Evolutionary conservation across 1,284 basidiomycete species (phyloP).

Genomic region (Lignosus rhinocerotis): DNA sequence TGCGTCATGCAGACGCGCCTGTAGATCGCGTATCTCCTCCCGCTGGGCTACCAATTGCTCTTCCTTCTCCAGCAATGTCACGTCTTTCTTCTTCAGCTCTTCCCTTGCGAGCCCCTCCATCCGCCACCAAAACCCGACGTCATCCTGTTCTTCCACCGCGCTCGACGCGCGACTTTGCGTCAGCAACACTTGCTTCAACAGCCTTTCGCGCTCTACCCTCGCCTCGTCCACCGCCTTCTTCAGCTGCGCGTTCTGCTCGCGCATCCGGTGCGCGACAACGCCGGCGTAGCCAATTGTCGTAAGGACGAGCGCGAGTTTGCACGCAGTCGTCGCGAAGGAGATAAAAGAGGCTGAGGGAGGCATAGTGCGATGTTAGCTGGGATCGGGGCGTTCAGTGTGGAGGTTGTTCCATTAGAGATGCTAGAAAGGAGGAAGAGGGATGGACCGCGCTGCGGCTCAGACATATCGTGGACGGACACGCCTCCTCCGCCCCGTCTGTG

Average conservation of each 20-base stretch:
- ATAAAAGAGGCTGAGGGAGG: constrained; percentile 12
- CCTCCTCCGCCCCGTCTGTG: constrained; percentile 12
- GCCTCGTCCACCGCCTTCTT: constrained; percentile 15
- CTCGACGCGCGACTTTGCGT: constrained; percentile 8
- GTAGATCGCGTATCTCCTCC: constrained; percentile 14
- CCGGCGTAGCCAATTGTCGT: constrained; percentile 21
- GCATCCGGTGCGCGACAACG: constrained; percentile 17
- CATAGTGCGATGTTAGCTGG: constrained; percentile 11
- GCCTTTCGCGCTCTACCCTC: constrained; percentile 13
- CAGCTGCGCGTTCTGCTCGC: constrained; percentile 17
- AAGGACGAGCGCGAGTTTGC: constrained; percentile 23
- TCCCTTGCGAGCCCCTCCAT: constrained; percentile 21
- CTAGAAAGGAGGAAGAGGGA: background rate
- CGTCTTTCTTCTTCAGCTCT: constrained; percentile 14
- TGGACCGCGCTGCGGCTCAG: background rate
- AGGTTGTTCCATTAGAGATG: constrained; percentile 8
- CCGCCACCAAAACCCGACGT: constrained; percentile 22
- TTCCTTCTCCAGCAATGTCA: constrained; percentile 9
- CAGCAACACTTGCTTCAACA: constrained; percentile 6
- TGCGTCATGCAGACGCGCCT: constrained; percentile 9
- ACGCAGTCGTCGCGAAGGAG: constrained; percentile 23
- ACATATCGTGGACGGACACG: constrained; percentile 13
- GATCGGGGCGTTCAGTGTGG: constrained; percentile 7
- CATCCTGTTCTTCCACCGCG: constrained; percentile 11
- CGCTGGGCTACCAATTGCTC: constrained; percentile 15